These are phyloP conservation scores for Sporodiniella umbellata DNA, from an alignment of 371 early-diverging fungal genomes.

Conservation along the genomic window DNA sequence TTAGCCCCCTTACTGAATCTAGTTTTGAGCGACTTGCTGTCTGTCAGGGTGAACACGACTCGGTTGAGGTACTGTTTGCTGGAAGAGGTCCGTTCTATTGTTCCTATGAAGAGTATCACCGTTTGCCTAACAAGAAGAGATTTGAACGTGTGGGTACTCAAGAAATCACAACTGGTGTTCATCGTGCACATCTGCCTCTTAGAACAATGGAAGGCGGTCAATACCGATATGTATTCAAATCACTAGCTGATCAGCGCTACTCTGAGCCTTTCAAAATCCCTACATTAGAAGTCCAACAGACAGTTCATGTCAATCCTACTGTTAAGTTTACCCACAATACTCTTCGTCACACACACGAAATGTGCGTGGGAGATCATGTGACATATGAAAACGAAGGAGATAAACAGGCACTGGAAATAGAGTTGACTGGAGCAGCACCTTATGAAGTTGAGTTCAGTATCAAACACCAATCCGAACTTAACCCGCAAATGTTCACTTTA, in stretches of 20 bases:
- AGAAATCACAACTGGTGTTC: conserved; percentile 31
- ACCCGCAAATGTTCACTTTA: conserved; percentile 22
- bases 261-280: conserved; percentile 22
- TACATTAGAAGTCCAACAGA: conserved; percentile 31
- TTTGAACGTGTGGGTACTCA: conserved; percentile 19
- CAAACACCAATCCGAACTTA: conserved; percentile 32
- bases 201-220: conserved; percentile 34
- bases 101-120: conserved; percentile 23
- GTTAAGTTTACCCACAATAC: conserved; percentile 26
- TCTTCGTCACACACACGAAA: conserved; percentile 15
- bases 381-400: conserved; percentile 24
- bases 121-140: not conserved
- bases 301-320: conserved; percentile 36
- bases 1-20: conserved; percentile 5
- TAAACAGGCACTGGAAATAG: conserved; percentile 30
- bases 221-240: conserved; percentile 41
- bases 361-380: conserved; percentile 48
- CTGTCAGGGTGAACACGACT: conserved; percentile 42
- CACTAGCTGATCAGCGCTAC: conserved; percentile 46
- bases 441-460: conserved; percentile 39
- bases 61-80: conserved; percentile 32
- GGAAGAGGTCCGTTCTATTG: conserved; percentile 43
- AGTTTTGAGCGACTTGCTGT: conserved; percentile 38
- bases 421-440: conserved; percentile 46
- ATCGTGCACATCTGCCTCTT: conserved; percentile 32